Evolutionary conservation across 2,329 filamentous ascomycete genomes (phyloP), one percentile per base, ranked within the genome.

Genomic region (Xylaria sp.): DNA sequence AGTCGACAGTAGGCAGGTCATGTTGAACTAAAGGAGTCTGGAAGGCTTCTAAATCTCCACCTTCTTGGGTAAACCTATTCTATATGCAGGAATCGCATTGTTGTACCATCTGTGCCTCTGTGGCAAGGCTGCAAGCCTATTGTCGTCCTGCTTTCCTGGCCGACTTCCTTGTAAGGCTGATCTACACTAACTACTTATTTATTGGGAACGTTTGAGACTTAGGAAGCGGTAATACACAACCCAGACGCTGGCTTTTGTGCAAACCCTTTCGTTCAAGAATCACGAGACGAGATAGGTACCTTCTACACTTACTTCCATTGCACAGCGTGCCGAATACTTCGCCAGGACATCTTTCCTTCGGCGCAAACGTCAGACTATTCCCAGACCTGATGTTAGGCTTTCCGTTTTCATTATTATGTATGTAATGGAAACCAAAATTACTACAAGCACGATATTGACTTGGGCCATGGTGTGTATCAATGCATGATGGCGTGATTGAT

Each of bases 401-500:
- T 27, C 47, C 44, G 25, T 60, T 60, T 47, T 47, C 35, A 23
- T 53, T 51, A 53, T 32, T 35, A 42, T 29, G 54, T 51, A 42
- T 51, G 53, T 59, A 59, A 65, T 47, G 13, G 23, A 16, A 18
- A 65, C 23, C 37, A 40, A 37, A 55, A 60, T 48, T 66, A 23
- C 10, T 61, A 66, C 40, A 55, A 57, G 23, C 40, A 51, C 16
- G 58, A 50, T 40, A 66, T 66, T 44, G 58, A 25, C 42, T 23
- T 51, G 35, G 42, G 42, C 64, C 64, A 66, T 66, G 63, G 47
- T 65, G 65, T 59, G 23, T 64, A 60, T 59, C 60, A 37, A 64
- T 68, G 60, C 48, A 63, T 64, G 65, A 68, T 68, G 65, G 65
- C 65, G 65, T 63, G 65, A 68, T 68, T 60, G 53, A 40, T 55